These are phyloP conservation scores for Trebouxia sp. DNA, from an alignment of 139 green algal species.

Conservation along the genomic window DNA sequence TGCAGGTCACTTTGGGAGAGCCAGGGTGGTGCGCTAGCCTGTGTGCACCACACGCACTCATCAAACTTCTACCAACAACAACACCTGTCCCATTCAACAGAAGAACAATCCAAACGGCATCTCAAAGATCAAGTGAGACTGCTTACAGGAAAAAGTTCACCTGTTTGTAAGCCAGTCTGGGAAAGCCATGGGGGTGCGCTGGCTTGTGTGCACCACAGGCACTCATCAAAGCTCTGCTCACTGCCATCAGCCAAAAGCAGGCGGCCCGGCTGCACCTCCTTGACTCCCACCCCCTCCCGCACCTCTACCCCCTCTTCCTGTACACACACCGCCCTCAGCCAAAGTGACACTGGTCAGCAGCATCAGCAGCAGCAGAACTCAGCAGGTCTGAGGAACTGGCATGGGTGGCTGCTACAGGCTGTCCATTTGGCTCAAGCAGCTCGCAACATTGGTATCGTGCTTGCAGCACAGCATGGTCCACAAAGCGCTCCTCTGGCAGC, in stretches of 20 bases:
- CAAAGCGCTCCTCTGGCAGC: too few species aligned
- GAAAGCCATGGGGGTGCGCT: conserved; percentile 71
- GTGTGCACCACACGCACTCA: conserved; percentile 94
- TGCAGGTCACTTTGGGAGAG: conserved; percentile 62
- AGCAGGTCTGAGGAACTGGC: background rate
- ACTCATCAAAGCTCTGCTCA: conserved; percentile 74
- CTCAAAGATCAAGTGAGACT: too few species aligned
- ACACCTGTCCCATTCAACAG: too few species aligned
- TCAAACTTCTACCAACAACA: conserved; percentile 66
- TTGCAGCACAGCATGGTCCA: background rate
- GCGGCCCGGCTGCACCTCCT: conserved; percentile 34
- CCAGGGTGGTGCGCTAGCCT: conserved; percentile 77
- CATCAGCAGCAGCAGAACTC: background rate
- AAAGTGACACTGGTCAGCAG: too few species aligned
- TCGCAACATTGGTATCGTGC: background rate
- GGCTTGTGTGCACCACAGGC: conserved; percentile 94
- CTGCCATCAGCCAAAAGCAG: conserved; percentile 54
- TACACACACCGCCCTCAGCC: background rate
- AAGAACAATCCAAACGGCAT: too few species aligned
- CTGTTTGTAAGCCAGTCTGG: conserved; percentile 59
- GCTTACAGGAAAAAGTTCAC: conserved; percentile 26
- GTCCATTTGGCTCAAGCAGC: too few species aligned
- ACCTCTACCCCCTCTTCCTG: conserved; percentile 45
- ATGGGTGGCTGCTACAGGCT: too few species aligned
- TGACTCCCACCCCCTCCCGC: conserved; percentile 43